These are phyloP conservation scores for Coniochaeta sp. DNA, from an alignment of 2,329 filamentous ascomycete genomes.

Conservation along the genomic window DNA sequence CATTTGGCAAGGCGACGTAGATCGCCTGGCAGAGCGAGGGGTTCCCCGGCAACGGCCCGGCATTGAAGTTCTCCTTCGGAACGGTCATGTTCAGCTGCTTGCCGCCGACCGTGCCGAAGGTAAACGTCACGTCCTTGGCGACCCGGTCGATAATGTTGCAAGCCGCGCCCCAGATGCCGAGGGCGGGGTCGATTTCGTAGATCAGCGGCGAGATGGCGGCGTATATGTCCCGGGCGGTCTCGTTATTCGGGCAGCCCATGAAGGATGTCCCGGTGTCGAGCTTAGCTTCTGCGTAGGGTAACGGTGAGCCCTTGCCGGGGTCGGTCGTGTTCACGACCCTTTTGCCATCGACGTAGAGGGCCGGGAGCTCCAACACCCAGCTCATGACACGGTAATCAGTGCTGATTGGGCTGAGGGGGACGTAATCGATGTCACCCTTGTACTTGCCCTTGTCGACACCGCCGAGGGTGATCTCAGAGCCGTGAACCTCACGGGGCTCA, in stretches of 20 bases:
- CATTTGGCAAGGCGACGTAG: slow-evolving; percentile 10
- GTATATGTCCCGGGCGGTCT: slow-evolving; percentile 20
- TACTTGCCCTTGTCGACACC: slow-evolving; percentile 21
- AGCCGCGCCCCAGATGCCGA: slow-evolving; percentile 24
- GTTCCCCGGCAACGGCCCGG: slow-evolving; percentile 20
- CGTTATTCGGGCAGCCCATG: slow-evolving; percentile 20
- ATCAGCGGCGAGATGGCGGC: slow-evolving; percentile 21
- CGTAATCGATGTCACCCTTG: slow-evolving; percentile 16
- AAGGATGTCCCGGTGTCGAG: slow-evolving; percentile 24
- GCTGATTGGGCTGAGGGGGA: slow-evolving; percentile 14
- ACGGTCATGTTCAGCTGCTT: slow-evolving; percentile 19
- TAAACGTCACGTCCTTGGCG: slow-evolving; percentile 20
- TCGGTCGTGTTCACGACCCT: slow-evolving; percentile 9
- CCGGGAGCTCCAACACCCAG: slow-evolving; percentile 19
- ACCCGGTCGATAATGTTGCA: slow-evolving; percentile 20
- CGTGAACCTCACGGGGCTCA: slow-evolving; percentile 11
- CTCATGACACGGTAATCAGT: slow-evolving; percentile 6
- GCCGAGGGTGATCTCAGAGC: slow-evolving; percentile 23
- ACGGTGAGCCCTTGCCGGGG: background rate
- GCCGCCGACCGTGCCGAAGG: slow-evolving; percentile 14
- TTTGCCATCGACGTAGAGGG: slow-evolving; percentile 16
- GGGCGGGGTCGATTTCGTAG: slow-evolving; percentile 16
- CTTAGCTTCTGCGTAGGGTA: slow-evolving; percentile 13
- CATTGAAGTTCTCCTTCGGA: slow-evolving; percentile 20
- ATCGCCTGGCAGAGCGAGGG: slow-evolving; percentile 23